Evolutionary conservation across 2,329 filamentous ascomycete genomes (phyloP), one percentile per base, ranked within the genome.

Genomic region (Pseudogymnoascus sp.): DNA sequence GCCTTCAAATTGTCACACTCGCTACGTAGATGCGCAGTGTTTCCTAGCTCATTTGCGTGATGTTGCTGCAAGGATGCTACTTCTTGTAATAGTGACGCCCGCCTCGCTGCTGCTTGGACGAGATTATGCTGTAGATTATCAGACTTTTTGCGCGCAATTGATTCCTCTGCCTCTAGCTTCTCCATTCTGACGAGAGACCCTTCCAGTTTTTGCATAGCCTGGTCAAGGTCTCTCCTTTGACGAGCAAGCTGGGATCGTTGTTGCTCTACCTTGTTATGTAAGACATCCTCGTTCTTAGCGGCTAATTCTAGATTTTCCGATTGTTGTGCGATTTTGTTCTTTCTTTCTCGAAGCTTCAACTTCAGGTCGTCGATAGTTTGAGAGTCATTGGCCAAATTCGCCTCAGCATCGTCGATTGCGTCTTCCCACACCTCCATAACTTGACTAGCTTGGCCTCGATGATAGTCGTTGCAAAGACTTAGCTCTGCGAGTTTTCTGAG

Each of bases 381-480:
- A 23, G 40, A 44, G 40, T 44, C 17, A 21, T 10, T 21, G 19
- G 19, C 40, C 19, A 44, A 21, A 10, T 44, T 44, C 17, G 40
- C 40, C 40, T 44, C 40, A 44, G 62, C 62, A 23, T 63, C 62
- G 23, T 61, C 10, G 47, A 61, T 61, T 10, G 62, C 53, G 5
- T 15, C 36, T 26, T 61, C 11, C 62, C 62, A 63, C 36, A 35
- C 33, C 11, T 33, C 33, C 5, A 63, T 47, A 36, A 38, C 38
- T 28, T 47, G 15, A 33, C 13, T 31, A n/a, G 36, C 50, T 35
- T 63, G 62, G 2, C 36, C 21, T 44, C 38, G 62, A 61, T 63
- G 62, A 40, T 44, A 61, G 5, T 61, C 19, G 31, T 61, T 19
- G 31, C 62, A 63, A 47, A 63, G 62, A 63, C 62, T 63, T 33